A percentile compares a stretch with the other conserved stretches of the same genome.
Evolutionary conservation across 2,329 filamentous ascomycete genomes (phyloP).

Genomic region (Fusarium vanettenii): DNA sequence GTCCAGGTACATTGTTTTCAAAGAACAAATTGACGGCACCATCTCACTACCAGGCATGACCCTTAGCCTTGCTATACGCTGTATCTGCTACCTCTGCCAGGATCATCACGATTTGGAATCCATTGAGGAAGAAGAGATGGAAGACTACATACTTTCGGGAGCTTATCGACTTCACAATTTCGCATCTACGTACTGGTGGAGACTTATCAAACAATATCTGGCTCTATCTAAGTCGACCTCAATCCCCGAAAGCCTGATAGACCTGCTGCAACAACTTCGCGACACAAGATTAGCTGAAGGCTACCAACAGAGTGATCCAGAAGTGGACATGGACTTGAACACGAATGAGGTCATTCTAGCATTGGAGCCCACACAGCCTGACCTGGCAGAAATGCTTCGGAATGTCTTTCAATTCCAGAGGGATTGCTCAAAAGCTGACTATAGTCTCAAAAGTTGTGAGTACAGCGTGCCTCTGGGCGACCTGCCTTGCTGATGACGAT

Average conservation of each 20-base stretch:
- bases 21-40: neutral
- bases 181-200: neutral
- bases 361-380: neutral
- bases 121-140: neutral
- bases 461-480: neutral
- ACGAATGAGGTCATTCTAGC: neutral
- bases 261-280: neutral
- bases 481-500: neutral
- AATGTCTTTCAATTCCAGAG: neutral
- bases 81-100: neutral
- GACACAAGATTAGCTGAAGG: neutral
- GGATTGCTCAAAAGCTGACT: neutral
- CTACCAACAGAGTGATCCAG: neutral
- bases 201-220: neutral
- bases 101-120: neutral
- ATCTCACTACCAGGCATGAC: neutral
- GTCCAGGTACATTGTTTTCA: slow-evolving; percentile 8
- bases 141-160: neutral
- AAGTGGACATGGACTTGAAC: neutral
- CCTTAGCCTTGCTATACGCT: neutral
- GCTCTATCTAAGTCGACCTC: neutral
- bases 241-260: neutral
- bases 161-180: neutral
- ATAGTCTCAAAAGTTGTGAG: neutral
- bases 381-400: neutral